Base-by-base conservation (phyloP, 2,329 filamentous ascomycete species). In the Mariannaea elegans region DNA sequence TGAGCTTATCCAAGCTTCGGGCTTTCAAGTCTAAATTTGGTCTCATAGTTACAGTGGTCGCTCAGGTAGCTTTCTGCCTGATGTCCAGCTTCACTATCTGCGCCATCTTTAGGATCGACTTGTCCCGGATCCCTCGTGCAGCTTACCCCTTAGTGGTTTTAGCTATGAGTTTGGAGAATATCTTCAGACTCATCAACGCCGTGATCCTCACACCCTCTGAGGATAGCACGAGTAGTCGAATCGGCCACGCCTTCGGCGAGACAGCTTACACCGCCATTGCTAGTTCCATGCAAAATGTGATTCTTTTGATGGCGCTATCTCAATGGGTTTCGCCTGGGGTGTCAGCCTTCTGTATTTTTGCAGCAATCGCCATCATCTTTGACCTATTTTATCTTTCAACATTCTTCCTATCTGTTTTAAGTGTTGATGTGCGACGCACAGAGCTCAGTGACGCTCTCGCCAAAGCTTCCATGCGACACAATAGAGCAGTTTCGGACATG, bases 31-130 rank as follows among this genome's bases (percentile, higher is more conserved):
- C 90, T 36, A 87, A 87, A 69, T 77, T 90, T 39, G 91, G 91
- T 29, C 79, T 94, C 50, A 87, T 92, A 46, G 75, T 90, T 24
- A 90, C 91, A 1, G 87, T 93, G 42, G 78, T 90, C 59, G 84
- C 82, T 0, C 91, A 94, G 76, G 88, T 91, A 65, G 78, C 84
- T 3, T 84, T 91, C 31, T 91, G 90, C 14, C 88, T 93, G 68
- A 82, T 92, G 76, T 91, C 90, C 4, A 93, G 90, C 74, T 92
- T 94, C 70, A 93, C 91, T 0, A 81, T 94, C 34, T 94, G 91
- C 71, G 90, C 90, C 31, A 82, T 93, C 44, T 83, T 93, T 63
- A 89, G 90, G 62, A 85, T 94, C 68, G 90, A 94, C 69, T 78
- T 94, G 14, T 91, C 90, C 9, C 87, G 86, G 64, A 90, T 94